Evolutionary conservation across 1,284 basidiomycete species (phyloP), one percentile per base, ranked within the genome.

Genomic region (Tylopilus sp.): DNA sequence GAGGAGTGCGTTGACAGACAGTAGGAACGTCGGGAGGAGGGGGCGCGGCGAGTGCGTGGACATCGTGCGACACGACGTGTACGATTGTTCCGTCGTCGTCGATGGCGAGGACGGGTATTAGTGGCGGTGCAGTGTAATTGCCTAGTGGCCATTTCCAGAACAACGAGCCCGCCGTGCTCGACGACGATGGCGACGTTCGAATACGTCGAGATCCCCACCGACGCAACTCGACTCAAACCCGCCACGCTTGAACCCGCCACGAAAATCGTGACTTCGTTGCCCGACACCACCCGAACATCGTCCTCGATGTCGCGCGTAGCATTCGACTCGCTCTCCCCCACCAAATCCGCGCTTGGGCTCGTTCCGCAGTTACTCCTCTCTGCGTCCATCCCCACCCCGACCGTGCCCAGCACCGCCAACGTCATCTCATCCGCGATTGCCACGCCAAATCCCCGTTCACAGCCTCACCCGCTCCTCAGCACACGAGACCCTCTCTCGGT

Each of bases 401-500:
- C 42, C 29, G 36, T 48, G 2, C 44, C 54, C 17, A 38, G 15
- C 28, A 21, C 52, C 1, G 28, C 58, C 24, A 44, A 38, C 24
- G 37, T 47, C 36, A 50, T 56, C 17, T 39, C 64, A 1, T 59
- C 57, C 9, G 50, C 60, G 37, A 57, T 59, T n/a, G 45, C 51
- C 5, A 46, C 60, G 2, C 45, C 68, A 14, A 66, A 59, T 28
- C 57, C 62, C 24, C 46, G 60, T 58, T 36, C 50, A 28, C 15
- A 51, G 24, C 20, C 58, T 10, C 48, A 57, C 18, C 53, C 66
- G 15, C 64, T 81, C 26, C 59, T 81, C 18, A 74, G 72, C 31
- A 75, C 74, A 7, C 69, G 73, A 10, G 85, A 88, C 56, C 78
- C 86, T 0, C 73, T 90, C 3, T 86, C 85, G 0, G 72, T 90